Conservation (phyloP, 352 stramenopile species). For the Phytophthora fragariaefolia region DNA sequence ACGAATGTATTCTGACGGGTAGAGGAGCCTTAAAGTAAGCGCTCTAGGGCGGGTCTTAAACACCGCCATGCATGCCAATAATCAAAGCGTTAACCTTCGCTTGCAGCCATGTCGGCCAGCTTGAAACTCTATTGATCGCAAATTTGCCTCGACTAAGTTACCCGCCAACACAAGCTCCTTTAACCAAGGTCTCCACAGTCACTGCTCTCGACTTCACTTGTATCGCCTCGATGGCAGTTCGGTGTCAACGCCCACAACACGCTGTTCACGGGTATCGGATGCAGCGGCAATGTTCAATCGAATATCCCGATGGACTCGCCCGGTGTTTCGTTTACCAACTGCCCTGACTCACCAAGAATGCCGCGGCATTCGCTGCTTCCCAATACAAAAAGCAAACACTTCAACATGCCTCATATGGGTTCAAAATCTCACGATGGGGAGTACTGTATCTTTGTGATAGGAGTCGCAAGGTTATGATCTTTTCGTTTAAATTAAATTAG, state of each 20-base stretch:
- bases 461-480: no score
- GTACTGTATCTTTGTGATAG: no score
- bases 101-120: neutral
- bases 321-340: constrained; percentile 25
- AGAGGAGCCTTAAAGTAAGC: no score
- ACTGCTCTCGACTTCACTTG: constrained; percentile 1
- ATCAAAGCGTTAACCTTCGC: neutral
- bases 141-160: constrained; percentile 9
- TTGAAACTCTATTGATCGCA: constrained; percentile 9
- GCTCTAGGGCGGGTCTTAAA: no score
- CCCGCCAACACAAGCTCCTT: neutral
- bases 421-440: no score
- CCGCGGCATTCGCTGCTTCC: constrained; percentile 18
- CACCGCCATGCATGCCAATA: no score
- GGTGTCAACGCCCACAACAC: constrained; percentile 22
- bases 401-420: no score
- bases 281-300: constrained; percentile 21
- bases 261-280: constrained; percentile 21
- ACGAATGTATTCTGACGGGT: no score
- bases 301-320: constrained; percentile 15
- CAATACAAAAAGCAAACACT: constrained; percentile 26
- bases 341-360: constrained; percentile 16
- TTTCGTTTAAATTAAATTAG: no score
- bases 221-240: neutral
- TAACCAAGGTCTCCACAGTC: constrained; percentile 10